Evolutionary conservation across 23 red algal species (phyloP), one percentile per base, ranked within the genome.

Genomic region (Gracilariopsis chorda): DNA sequence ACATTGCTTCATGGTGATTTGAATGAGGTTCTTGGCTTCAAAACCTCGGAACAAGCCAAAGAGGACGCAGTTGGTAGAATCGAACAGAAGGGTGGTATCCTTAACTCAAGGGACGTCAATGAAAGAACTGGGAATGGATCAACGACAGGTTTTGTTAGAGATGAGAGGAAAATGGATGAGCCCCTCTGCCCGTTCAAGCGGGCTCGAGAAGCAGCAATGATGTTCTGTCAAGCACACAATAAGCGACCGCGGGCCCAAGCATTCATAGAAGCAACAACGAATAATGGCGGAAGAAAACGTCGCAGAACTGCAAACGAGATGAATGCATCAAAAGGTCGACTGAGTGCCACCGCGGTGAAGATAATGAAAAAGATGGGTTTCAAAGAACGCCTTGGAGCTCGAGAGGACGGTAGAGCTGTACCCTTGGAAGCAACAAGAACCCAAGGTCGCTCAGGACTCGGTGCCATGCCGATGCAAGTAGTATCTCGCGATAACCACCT

Each of bases 361-460:
- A 52, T 89, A 14, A 51, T 89, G 70, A 58, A 89, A 69, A 89
- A 89, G 41, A 89, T 89, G 85, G 85, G 85, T 19, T 89, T 89
- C 70, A 89, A 27, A 8, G 85, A 69, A 30, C 68, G 85, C 24
- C 58, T 89, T 27, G 85, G 85, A n/a, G 69, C 72, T 19, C 65
- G 69, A 78, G 85, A 89, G 36, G 70, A 89, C 52, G 85, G 85
- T 29, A 17, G 65, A 24, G 39, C 51, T 16, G 85, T 35, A n/a
- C 85, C 82, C 10, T 49, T 72, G 8, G 45, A 69, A 14, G 60
- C 82, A 8, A 64, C 60, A 11, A 45, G 23, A 48, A 86, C 37
- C 12, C 60, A 13, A 34, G 29, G 33, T 41, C 82, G 82, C 29
- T 71, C 46, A 52, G 82, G 82, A 6, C 60, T 86, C 14, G 82